phyloP scores from a whole-genome alignment of 208 protist genomes.

The Willaertia magna region DNA sequence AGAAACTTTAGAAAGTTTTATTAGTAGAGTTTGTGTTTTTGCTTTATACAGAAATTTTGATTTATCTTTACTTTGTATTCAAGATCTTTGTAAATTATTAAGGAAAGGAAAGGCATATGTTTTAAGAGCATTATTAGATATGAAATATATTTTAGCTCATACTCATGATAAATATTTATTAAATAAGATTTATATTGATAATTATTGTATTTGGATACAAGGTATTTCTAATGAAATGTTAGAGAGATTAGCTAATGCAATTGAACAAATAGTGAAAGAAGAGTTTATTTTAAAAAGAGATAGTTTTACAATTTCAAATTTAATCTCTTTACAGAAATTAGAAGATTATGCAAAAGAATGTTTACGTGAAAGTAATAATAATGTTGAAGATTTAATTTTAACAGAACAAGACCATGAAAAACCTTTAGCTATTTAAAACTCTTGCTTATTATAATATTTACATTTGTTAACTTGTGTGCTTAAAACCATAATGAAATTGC shows the following conservation, averaged over 20 bases:
- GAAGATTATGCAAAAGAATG: not conserved
- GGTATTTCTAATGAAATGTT: not conserved
- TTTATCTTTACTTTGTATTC: conserved; percentile 51
- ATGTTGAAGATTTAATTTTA: not conserved
- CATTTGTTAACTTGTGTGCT: no score
- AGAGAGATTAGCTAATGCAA: not conserved
- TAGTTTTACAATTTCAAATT: not conserved
- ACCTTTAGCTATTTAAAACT: not conserved
- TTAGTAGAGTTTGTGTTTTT: conserved; percentile 55
- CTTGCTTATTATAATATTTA: no score
- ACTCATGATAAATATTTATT: not conserved
- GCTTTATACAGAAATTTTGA: conserved; percentile 62
- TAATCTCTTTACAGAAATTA: not conserved
- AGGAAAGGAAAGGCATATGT: conserved; percentile 34
- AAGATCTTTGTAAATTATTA: conserved; percentile 52
- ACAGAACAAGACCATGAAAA: not conserved
- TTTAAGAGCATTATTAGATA: not conserved
- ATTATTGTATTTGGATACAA: conserved; percentile 19
- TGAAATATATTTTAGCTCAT: conserved; percentile 14
- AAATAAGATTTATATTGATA: conserved; percentile 12
- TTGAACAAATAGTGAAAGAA: not conserved
- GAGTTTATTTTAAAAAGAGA: not conserved
- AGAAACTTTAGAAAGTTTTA: conserved; percentile 57
- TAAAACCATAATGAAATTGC: no score
- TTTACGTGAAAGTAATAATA: not conserved